A percentile compares a stretch with the other conserved stretches of the same genome.
phyloP scores from a whole-genome alignment of 305 asterid species.

The Rubia peregrina region DNA sequence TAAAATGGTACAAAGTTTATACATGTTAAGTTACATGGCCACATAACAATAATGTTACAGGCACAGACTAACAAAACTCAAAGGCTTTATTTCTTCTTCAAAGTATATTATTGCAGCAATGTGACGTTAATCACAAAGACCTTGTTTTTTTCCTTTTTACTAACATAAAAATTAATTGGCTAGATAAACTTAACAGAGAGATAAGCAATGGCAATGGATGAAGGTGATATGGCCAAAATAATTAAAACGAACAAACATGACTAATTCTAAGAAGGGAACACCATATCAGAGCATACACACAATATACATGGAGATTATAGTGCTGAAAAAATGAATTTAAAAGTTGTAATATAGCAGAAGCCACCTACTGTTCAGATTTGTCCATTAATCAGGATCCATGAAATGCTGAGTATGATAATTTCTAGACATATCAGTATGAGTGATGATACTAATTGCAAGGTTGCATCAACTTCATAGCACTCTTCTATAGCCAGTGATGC shows the following conservation, averaged over 20 bases:
- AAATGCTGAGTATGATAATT: background rate
- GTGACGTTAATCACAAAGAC: background rate
- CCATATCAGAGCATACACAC: background rate
- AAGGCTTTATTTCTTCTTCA: background rate
- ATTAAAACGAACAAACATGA: background rate
- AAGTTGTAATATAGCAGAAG: background rate
- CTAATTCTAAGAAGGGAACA: background rate
- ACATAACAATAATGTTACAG: background rate
- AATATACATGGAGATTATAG: constrained; percentile 1
- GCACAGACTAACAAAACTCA: background rate
- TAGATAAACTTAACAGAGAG: background rate
- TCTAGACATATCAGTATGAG: background rate
- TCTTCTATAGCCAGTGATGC: background rate
- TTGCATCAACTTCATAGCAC: background rate
- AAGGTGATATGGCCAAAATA: background rate
- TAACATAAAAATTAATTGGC: background rate
- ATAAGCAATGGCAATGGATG: background rate
- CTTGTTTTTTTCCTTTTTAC: background rate
- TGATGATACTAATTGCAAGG: background rate
- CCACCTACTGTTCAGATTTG: background rate
- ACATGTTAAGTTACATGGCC: background rate
- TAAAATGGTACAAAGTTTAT: constrained; percentile 16
- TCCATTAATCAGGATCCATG: background rate
- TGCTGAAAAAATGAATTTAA: background rate
- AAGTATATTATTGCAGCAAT: background rate